These are phyloP conservation scores for Aspergillus calidoustus DNA, from an alignment of 2,329 filamentous ascomycete species.

Conservation along the genomic window DNA sequence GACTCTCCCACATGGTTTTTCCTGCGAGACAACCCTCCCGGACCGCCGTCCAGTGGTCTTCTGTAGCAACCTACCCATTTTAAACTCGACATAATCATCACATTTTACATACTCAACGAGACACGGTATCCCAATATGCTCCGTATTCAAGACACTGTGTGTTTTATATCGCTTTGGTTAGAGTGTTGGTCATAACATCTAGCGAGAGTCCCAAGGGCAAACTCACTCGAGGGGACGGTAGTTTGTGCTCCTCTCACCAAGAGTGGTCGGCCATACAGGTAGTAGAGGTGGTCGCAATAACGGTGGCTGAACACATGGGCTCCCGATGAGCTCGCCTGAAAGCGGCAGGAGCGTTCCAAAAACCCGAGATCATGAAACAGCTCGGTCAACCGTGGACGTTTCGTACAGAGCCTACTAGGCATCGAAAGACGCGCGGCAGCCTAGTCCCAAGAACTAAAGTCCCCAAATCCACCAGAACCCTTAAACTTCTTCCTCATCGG, in stretches of 20 bases:
- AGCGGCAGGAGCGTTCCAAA: background rate
- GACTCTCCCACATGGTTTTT: too few species aligned
- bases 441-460: constrained; percentile 83
- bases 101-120: too few species aligned
- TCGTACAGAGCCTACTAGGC: background rate
- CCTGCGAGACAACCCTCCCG: too few species aligned
- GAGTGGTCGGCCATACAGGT: background rate
- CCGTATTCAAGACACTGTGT: background rate
- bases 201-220: background rate
- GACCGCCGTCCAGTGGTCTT: too few species aligned
- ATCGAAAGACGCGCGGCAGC: background rate
- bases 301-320: background rate
- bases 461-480: constrained; percentile 76
- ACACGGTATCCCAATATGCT: too few species aligned
- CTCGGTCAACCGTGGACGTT: background rate
- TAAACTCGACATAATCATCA: too few species aligned
- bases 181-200: background rate
- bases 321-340: background rate
- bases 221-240: background rate
- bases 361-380: background rate
- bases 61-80: too few species aligned
- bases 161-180: background rate
- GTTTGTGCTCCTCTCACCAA: background rate
- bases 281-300: background rate
- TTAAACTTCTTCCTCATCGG: constrained; percentile 82